Percentiles rank a stretch among this genome's conserved stretches.
These are phyloP conservation scores for Aureobasidium sp. DNA, from an alignment of 2,329 filamentous ascomycete species.

Conservation along the genomic window DNA sequence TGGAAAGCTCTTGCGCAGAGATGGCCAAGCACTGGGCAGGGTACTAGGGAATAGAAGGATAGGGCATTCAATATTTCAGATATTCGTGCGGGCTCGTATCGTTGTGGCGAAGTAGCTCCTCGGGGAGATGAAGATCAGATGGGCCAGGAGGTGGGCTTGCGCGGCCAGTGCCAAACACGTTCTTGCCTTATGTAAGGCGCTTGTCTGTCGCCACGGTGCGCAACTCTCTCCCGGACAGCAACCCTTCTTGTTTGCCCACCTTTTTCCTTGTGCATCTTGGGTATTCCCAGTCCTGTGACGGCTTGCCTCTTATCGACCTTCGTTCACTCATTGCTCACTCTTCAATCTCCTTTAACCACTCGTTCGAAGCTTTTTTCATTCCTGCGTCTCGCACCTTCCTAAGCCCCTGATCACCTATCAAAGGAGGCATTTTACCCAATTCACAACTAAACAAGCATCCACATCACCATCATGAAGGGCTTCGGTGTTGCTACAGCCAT, in stretches of 20 bases:
- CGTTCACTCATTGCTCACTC: conserved; percentile 9
- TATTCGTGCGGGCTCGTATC: conserved; percentile 7
- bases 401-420: background rate
- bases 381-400: conserved; percentile 1
- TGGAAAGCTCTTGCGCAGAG: background rate
- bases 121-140: conserved; percentile 12
- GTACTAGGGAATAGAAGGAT: background rate
- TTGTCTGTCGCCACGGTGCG: conserved; percentile 2
- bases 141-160: conserved; percentile 12
- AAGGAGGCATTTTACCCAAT: background rate
- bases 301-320: background rate
- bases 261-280: background rate
- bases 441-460: background rate
- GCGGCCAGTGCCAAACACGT: conserved; percentile 10
- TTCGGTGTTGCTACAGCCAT: conserved; percentile 39
- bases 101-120: conserved; percentile 13
- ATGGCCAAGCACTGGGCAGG: conserved; percentile 6
- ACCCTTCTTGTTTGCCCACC: conserved; percentile 1
- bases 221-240: background rate
- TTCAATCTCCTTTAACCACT: background rate
- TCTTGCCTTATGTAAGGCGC: conserved; percentile 11
- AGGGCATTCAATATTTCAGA: conserved; percentile 7
- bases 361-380: conserved; percentile 6
- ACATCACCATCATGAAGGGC: conserved; percentile 12
- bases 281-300: background rate